Percentiles rank a stretch among this genome's conserved stretches.
These are phyloP conservation scores for Oleoguttula mirabilis DNA, from an alignment of 495 filamentous ascomycete genomes.

Conservation along the genomic window DNA sequence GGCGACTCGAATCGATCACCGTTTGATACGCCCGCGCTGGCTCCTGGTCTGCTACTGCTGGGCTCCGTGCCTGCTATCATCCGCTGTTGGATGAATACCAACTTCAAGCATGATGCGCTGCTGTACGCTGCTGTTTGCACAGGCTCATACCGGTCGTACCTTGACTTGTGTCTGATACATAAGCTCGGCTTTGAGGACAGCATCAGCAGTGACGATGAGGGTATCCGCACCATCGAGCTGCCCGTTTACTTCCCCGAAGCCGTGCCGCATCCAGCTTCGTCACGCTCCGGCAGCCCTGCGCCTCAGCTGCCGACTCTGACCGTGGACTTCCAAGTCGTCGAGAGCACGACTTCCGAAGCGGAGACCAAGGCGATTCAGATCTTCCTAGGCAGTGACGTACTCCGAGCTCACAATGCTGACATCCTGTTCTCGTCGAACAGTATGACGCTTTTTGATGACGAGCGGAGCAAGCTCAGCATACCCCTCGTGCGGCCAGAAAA, in stretches of 20 bases:
- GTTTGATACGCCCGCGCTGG: constrained; percentile 53
- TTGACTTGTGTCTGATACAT: constrained; percentile 60
- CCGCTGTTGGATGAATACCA: constrained; percentile 81
- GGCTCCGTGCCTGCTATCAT: constrained; percentile 87
- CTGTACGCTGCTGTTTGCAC: constrained; percentile 89
- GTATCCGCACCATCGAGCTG: constrained; percentile 55
- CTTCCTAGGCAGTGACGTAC: constrained; percentile 50
- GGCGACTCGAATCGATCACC: constrained; percentile 53
- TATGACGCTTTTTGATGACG: constrained; percentile 74
- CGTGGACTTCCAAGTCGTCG: constrained; percentile 62
- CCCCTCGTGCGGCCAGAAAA: constrained; percentile 91
- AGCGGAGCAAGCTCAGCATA: constrained; percentile 77
- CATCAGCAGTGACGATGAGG: constrained; percentile 50
- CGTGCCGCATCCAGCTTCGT: constrained; percentile 60
- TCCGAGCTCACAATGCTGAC: constrained; percentile 80
- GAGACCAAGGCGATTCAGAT: constrained; percentile 27
- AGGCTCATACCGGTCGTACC: constrained; percentile 71
- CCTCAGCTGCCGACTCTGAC: constrained; percentile 71
- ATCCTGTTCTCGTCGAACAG: constrained; percentile 84
- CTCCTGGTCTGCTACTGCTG: constrained; percentile 68
- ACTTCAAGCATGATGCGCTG: constrained; percentile 74
- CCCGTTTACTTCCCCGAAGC: constrained; percentile 85
- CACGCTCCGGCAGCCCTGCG: constrained; percentile 58
- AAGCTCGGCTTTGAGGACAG: constrained; percentile 57
- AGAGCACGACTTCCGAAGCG: constrained; percentile 36